Percentiles rank a stretch among this genome's conserved stretches.
These are phyloP conservation scores for Penicillium olsonii DNA, from an alignment of 2,329 filamentous ascomycete species.

Conservation along the genomic window DNA sequence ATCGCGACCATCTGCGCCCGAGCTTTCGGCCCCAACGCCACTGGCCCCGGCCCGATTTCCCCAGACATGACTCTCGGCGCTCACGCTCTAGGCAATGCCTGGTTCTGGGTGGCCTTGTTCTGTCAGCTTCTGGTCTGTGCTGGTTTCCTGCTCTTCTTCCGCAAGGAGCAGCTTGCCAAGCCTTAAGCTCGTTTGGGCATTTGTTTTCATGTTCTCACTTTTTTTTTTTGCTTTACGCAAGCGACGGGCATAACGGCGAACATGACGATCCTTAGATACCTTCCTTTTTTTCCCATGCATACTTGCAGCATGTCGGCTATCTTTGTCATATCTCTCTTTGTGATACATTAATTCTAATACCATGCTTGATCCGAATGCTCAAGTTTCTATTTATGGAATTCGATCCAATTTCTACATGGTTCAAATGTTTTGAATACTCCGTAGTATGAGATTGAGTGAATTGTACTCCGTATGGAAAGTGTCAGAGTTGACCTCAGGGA, in stretches of 20 bases:
- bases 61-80: slow-evolving; percentile 59
- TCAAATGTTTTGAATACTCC: too few species aligned
- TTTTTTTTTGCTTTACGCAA: slow-evolving; percentile 1
- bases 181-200: slow-evolving; percentile 28
- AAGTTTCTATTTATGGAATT: not conserved
- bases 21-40: slow-evolving; percentile 60
- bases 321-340: not conserved
- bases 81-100: slow-evolving; percentile 49
- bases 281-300: not conserved
- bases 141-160: slow-evolving; percentile 47
- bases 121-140: slow-evolving; percentile 59
- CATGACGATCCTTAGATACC: slow-evolving; percentile 3
- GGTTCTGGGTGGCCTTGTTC: slow-evolving; percentile 64
- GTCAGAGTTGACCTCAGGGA: too few species aligned
- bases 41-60: slow-evolving; percentile 63
- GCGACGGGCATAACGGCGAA: slow-evolving; percentile 3
- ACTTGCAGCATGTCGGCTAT: slow-evolving; percentile 3
- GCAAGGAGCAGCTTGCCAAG: slow-evolving; percentile 48
- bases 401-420: not conserved
- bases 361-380: not conserved
- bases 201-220: not conserved
- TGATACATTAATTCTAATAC: slow-evolving; percentile 7
- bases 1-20: slow-evolving; percentile 63
- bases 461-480: too few species aligned
- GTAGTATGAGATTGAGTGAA: too few species aligned